phyloP scores from a whole-genome alignment of 2,329 filamentous ascomycete genomes.

The Sclerotinia minor region DNA sequence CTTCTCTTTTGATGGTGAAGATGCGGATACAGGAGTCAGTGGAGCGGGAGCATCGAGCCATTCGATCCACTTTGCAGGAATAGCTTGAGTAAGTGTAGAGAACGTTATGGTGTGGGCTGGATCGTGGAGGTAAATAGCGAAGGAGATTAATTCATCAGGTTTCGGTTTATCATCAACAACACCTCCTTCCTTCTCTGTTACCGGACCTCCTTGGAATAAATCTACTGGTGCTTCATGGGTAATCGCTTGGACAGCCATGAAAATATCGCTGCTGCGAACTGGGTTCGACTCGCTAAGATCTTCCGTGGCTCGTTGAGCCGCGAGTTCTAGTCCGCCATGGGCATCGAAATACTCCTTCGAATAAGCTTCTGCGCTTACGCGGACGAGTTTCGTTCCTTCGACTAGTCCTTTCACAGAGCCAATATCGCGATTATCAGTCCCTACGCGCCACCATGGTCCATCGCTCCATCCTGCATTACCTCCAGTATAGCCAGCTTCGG shows the following conservation, averaged over 20 bases:
- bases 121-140: slow-evolving; percentile 80
- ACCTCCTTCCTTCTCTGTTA: slow-evolving; percentile 55
- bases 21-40: slow-evolving; percentile 50
- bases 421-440: slow-evolving; percentile 68
- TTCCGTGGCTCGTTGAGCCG: slow-evolving; percentile 76
- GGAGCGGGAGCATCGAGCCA: slow-evolving; percentile 82
- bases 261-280: slow-evolving; percentile 89
- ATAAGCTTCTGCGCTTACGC: slow-evolving; percentile 86
- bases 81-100: slow-evolving; percentile 74
- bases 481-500: slow-evolving; percentile 58
- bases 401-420: slow-evolving; percentile 76
- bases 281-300: slow-evolving; percentile 81
- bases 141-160: slow-evolving; percentile 63
- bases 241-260: slow-evolving; percentile 91
- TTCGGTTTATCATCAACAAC: slow-evolving; percentile 53
- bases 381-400: slow-evolving; percentile 87
- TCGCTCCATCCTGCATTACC: slow-evolving; percentile 77
- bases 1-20: slow-evolving; percentile 37
- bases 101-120: slow-evolving; percentile 91
- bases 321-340: slow-evolving; percentile 76
- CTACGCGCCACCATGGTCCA: slow-evolving; percentile 92
- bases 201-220: slow-evolving; percentile 65
- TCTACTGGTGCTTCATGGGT: slow-evolving; percentile 61
- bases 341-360: slow-evolving; percentile 79
- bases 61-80: slow-evolving; percentile 82